Evolutionary conservation across 192 early-diverging fungal genomes (phyloP).

Genomic region (Pilobolus umbonatus): DNA sequence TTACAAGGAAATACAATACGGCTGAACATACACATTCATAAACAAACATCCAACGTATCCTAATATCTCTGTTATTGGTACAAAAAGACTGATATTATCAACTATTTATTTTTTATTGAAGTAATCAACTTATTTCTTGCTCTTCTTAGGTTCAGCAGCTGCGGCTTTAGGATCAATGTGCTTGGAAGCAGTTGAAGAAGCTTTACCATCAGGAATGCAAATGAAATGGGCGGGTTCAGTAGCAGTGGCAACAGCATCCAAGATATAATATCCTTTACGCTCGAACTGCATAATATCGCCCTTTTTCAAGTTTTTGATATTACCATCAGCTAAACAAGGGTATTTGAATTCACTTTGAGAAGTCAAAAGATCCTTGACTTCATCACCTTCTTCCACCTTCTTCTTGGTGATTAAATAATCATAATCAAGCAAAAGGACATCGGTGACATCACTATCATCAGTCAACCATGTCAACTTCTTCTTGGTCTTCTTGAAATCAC

Average conservation of each 20-base stretch:
- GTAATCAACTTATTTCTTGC: conserved; percentile 17
- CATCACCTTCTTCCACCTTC: conserved; percentile 92
- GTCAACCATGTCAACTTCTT: conserved; percentile 98
- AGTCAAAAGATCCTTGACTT: conserved; percentile 77
- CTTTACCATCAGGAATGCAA: conserved; percentile 91
- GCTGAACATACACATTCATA: no score
- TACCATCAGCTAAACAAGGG: conserved; percentile 62
- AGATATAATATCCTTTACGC: conserved; percentile 92
- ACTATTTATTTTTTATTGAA: conserved; percentile 1
- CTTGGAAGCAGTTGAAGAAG: conserved; percentile 63
- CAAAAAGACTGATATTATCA: no score
- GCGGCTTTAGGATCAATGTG: conserved; percentile 27
- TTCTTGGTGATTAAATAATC: conserved; percentile 98
- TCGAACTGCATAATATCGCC: conserved; percentile 96
- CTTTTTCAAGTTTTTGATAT: conserved; percentile 45
- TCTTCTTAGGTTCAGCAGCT: conserved; percentile 5
- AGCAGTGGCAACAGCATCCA: conserved; percentile 59
- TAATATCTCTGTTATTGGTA: no score
- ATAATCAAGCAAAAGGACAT: conserved; percentile 79
- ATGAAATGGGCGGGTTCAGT: conserved; percentile 64
- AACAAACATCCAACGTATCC: no score
- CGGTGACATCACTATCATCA: conserved; percentile 54
- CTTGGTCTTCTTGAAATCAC: conserved; percentile 98
- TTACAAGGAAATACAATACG: no score
- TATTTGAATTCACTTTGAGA: conserved; percentile 78